Evolutionary conservation across 805 yeast species (phyloP), one percentile per base, ranked within the genome.

Genomic region (Candida orba): DNA sequence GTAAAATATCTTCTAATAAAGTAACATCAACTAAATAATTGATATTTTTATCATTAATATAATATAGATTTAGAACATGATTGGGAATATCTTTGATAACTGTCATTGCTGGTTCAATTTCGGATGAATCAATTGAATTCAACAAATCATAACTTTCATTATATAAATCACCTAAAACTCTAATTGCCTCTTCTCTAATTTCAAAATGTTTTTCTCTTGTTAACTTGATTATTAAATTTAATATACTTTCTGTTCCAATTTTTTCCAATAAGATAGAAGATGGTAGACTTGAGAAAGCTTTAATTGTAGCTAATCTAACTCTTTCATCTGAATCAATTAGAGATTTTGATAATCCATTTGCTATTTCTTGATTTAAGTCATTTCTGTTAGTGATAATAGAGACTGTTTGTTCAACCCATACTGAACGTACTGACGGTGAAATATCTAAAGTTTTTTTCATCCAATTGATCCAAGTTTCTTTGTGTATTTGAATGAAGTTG

Each of bases 301-400:
- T 58, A 45, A 86, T 78, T 0, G 93, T 77, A 1, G 72, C 62
- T 30, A 76, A 65, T 51, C 96, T 71, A 3, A 87, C 95, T 33
- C 68, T 72, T 45, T 83, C 91, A 53, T 85, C 88, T 0, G 80
- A 66, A 63, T 89, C 96, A 33, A 84, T 69, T 23, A 89, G 66
- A 31, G 90, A 79, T 52, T 83, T 83, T 15, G 77, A 66, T 10
- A 86, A 52, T 2, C 90, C 85, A 45, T 68, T 71, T 6, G 70
- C 62, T 3, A 80, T 63, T 38, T 82, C 89, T 0, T 63, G 53
- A 2, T 73, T 64, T 2, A 75, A 59, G 45, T 76, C 80, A 17
- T 61, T 57, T 48, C 79, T 68, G 4, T 59, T 48, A 6, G 58
- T 53, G 2, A 87, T 48, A 8, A 83, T 70, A 1, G 54, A 59